phyloP scores from a whole-genome alignment of 2,329 filamentous ascomycete genomes.

The Metarhizium humberi region DNA sequence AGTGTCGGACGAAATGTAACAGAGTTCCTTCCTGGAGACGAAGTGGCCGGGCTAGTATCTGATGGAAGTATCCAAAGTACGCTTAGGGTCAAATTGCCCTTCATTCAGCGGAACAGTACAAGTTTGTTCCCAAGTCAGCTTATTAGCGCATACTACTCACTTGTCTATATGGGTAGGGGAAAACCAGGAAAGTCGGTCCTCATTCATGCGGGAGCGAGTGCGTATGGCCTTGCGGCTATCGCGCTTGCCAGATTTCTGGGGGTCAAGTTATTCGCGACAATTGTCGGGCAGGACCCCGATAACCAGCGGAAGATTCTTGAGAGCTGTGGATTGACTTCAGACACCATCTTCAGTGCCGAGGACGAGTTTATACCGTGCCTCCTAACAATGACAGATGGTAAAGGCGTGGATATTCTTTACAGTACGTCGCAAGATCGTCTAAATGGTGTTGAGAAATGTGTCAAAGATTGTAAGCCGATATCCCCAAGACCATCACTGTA shows the following conservation, averaged over 20 bases:
- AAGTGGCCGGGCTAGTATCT: slow-evolving; percentile 30
- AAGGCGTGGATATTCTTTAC: slow-evolving; percentile 34
- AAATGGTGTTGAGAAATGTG: slow-evolving; percentile 22
- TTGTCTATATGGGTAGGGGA: slow-evolving; percentile 24
- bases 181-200: slow-evolving; percentile 24
- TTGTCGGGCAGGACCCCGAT: slow-evolving; percentile 16
- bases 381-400: slow-evolving; percentile 19
- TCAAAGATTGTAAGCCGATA: slow-evolving; percentile 23
- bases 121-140: slow-evolving; percentile 27
- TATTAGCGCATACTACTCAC: slow-evolving; percentile 32
- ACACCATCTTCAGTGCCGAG: slow-evolving; percentile 29
- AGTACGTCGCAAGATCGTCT: slow-evolving; percentile 31
- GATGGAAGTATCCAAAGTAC: slow-evolving; percentile 26
- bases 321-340: slow-evolving; percentile 21
- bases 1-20: slow-evolving; percentile 23
- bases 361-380: slow-evolving; percentile 24
- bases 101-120: slow-evolving; percentile 23
- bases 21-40: slow-evolving; percentile 25
- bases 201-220: slow-evolving; percentile 34
- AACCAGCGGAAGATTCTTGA: slow-evolving; percentile 29
- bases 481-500: background rate
- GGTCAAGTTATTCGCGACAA: slow-evolving; percentile 33
- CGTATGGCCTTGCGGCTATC: slow-evolving; percentile 34
- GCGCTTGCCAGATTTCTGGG: slow-evolving; percentile 27
- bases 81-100: slow-evolving; percentile 21